Evolutionary conservation across 2,329 filamentous ascomycete genomes (phyloP).

Genomic region (Fusarium luffae): DNA sequence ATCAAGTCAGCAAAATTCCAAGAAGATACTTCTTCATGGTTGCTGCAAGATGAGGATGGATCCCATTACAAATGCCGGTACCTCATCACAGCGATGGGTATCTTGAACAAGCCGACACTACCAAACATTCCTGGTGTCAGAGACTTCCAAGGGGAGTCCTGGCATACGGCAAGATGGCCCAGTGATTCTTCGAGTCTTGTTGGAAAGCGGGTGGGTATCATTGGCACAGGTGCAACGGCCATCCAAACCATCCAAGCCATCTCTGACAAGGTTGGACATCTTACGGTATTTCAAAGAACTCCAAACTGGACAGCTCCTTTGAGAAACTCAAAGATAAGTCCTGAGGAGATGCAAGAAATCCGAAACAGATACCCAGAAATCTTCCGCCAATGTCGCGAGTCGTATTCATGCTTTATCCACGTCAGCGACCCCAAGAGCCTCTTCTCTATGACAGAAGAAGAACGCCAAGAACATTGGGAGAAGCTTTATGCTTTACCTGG

Average conservation of each 20-base stretch:
- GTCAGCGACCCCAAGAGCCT: constrained; percentile 18
- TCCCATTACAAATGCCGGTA: constrained; percentile 11
- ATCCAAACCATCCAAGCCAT: constrained; percentile 39
- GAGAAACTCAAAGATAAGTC: constrained; percentile 34
- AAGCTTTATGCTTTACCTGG: constrained; percentile 22
- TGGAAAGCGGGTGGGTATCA: constrained; percentile 30
- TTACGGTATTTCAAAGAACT: constrained; percentile 36
- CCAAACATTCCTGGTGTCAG: constrained; percentile 20
- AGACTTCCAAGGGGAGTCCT: constrained; percentile 26
- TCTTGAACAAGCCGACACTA: constrained; percentile 23
- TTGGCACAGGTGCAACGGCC: constrained; percentile 32
- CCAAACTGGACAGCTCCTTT: constrained; percentile 42
- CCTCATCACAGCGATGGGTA: constrained; percentile 34
- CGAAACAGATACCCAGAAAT: constrained; percentile 37
- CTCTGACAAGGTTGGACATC: constrained; percentile 19
- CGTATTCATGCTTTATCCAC: constrained; percentile 43
- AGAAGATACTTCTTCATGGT: constrained; percentile 25
- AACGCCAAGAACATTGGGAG: constrained; percentile 28
- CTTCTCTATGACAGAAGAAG: constrained; percentile 34
- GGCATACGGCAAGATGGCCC: constrained; percentile 35
- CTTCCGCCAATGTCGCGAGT: constrained; percentile 32
- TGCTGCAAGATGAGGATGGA: constrained; percentile 15
- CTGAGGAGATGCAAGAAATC: constrained; percentile 36
- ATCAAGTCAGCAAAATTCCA: constrained; percentile 55
- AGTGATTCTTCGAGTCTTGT: constrained; percentile 2